phyloP scores from a whole-genome alignment of 2,329 filamentous ascomycete species.

The Colletotrichum magnum region DNA sequence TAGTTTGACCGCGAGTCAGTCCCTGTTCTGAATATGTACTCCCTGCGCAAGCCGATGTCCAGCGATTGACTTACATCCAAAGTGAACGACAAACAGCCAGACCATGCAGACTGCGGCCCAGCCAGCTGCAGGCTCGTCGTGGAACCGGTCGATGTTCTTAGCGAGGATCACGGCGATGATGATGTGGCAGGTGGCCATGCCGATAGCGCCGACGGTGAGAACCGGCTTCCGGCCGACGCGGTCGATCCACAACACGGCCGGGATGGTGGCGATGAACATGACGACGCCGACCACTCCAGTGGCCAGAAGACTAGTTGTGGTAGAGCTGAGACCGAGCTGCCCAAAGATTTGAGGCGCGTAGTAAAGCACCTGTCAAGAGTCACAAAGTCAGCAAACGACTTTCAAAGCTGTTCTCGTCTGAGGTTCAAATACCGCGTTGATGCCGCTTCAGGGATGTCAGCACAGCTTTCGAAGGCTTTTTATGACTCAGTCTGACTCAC shows the following conservation, averaged over 20 bases:
- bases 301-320: constrained; percentile 71
- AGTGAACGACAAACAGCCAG: constrained; percentile 82
- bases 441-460: not conserved
- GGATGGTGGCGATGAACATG: constrained; percentile 76
- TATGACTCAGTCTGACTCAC: constrained; percentile 60
- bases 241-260: constrained; percentile 76
- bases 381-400: too few species aligned
- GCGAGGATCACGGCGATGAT: constrained; percentile 80
- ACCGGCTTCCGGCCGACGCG: constrained; percentile 74
- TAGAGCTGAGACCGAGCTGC: constrained; percentile 71
- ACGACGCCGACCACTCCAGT: constrained; percentile 80
- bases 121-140: constrained; percentile 65
- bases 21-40: too few species aligned
- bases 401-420: too few species aligned
- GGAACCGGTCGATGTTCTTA: constrained; percentile 72
- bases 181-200: constrained; percentile 78
- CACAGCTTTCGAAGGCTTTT: fast-evolving
- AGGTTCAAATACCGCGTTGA: too few species aligned
- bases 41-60: too few species aligned
- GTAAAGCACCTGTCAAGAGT: constrained; percentile 61
- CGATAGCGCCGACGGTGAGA: constrained; percentile 74
- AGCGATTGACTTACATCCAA: constrained; percentile 63
- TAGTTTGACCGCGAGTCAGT: too few species aligned
- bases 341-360: constrained; percentile 80
- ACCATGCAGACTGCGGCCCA: constrained; percentile 79